Percentiles rank a stretch among this genome's conserved stretches.
These are phyloP conservation scores for Aquanectria penicillioides DNA, from an alignment of 2,329 filamentous ascomycete genomes.

Conservation along the genomic window DNA sequence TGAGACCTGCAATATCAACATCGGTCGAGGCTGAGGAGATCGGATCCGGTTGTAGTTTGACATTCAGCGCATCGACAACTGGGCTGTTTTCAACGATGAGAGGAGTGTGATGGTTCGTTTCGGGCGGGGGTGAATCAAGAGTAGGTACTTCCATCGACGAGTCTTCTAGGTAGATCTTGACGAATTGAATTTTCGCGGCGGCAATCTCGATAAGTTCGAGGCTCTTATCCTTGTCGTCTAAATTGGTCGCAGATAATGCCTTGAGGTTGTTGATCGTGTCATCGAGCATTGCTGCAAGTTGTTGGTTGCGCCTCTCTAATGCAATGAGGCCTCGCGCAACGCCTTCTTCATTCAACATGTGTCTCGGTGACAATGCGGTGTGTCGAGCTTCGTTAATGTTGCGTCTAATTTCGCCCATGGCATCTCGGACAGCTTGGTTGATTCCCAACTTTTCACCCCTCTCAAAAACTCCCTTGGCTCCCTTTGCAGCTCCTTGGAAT, in stretches of 20 bases:
- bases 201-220: conserved; percentile 67
- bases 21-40: conserved; percentile 8
- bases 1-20: conserved; percentile 33
- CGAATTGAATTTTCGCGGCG: conserved; percentile 71
- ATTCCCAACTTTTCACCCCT: conserved; percentile 80
- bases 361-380: conserved; percentile 50
- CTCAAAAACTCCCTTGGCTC: conserved; percentile 78
- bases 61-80: neutral
- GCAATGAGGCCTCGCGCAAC: conserved; percentile 53
- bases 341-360: conserved; percentile 49
- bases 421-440: conserved; percentile 83
- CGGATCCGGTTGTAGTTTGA: conserved; percentile 24
- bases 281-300: conserved; percentile 74
- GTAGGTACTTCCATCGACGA: conserved; percentile 60
- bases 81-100: conserved; percentile 24
- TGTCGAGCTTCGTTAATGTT: conserved; percentile 73
- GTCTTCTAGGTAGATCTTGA: conserved; percentile 70
- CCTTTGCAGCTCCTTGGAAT: conserved; percentile 80
- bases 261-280: conserved; percentile 72
- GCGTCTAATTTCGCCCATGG: conserved; percentile 80
- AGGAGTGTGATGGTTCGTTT: conserved; percentile 26
- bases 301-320: conserved; percentile 73
- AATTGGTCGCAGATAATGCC: conserved; percentile 61
- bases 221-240: conserved; percentile 60
- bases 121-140: conserved; percentile 28